phyloP scores from a whole-genome alignment of 306 rosid species.

The Hippophae rhamnoides region DNA sequence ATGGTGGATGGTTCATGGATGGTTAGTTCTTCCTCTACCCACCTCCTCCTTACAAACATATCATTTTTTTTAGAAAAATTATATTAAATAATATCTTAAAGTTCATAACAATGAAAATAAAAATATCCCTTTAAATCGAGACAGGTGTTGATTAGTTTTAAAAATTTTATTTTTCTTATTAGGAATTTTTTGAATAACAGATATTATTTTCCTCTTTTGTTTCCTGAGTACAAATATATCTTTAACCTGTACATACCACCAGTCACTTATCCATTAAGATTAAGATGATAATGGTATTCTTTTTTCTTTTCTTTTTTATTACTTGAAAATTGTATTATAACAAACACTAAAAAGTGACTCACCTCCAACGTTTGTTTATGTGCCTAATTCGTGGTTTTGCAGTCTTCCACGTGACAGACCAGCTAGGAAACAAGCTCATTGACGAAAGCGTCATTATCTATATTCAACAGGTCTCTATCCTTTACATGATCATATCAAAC shows the following conservation, averaged over 20 bases:
- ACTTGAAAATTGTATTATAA: too few relatives aligned
- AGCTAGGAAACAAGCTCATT: conserved; percentile 65
- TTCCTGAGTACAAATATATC: too few relatives aligned
- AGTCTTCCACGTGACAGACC: conserved; percentile 90
- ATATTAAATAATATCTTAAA: background rate
- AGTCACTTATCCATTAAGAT: too few relatives aligned
- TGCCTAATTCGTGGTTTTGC: conserved; percentile 27
- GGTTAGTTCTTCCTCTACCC: conserved; percentile 33
- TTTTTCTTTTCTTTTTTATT: too few relatives aligned
- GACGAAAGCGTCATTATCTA: conserved; percentile 58
- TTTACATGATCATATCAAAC: background rate
- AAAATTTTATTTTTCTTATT: too few relatives aligned
- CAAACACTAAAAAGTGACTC: conserved; percentile 2
- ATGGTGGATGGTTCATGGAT: conserved; percentile 97
- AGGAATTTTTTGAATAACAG: too few relatives aligned
- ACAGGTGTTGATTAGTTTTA: too few relatives aligned
- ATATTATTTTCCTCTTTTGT: too few relatives aligned
- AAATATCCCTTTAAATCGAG: too few relatives aligned
- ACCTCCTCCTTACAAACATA: background rate
- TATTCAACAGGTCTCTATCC: conserved; percentile 50
- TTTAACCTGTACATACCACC: too few relatives aligned
- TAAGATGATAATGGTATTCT: too few relatives aligned
- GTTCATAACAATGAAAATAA: too few relatives aligned
- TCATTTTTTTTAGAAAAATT: background rate
- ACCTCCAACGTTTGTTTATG: conserved; percentile 16